Percentiles rank a stretch among this genome's conserved stretches.
These are phyloP conservation scores for Stipa capillata DNA, from an alignment of 176 grass and related monocot species.

Conservation along the genomic window DNA sequence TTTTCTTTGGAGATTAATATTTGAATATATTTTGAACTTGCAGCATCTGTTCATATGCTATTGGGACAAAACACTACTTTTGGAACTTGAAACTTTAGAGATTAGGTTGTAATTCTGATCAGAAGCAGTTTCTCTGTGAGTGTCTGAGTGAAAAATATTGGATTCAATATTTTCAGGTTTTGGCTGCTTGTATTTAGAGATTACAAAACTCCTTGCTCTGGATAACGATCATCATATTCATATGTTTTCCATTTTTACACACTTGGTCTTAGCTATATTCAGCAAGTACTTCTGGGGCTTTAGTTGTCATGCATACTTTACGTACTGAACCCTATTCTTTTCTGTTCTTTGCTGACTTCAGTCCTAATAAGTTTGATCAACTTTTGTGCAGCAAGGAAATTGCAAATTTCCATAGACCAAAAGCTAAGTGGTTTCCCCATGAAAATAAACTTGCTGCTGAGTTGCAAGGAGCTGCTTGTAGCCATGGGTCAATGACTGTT, in stretches of 20 bases:
- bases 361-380: constrained; percentile 9
- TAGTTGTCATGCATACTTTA: not conserved
- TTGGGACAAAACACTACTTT: not conserved
- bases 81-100: not conserved
- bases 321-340: not conserved
- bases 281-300: not conserved
- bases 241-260: not conserved
- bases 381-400: constrained; percentile 75
- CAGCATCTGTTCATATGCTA: not conserved
- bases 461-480: constrained; percentile 48
- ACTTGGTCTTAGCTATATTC: constrained; percentile 1
- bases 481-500: constrained; percentile 63
- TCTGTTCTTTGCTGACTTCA: not conserved
- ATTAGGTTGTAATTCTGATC: not conserved
- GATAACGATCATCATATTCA: not conserved
- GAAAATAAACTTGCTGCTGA: constrained; percentile 72
- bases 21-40: not conserved
- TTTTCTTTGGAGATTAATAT: not conserved
- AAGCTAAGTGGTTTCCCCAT: constrained; percentile 87
- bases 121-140: not conserved
- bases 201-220: not conserved
- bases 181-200: not conserved
- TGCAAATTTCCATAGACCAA: constrained; percentile 87
- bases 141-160: not conserved
- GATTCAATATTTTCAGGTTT: not conserved